A percentile compares a stretch with the other conserved stretches of the same genome.
phyloP scores from a whole-genome alignment of 208 protist species.

The Trypanosoma theileri region DNA sequence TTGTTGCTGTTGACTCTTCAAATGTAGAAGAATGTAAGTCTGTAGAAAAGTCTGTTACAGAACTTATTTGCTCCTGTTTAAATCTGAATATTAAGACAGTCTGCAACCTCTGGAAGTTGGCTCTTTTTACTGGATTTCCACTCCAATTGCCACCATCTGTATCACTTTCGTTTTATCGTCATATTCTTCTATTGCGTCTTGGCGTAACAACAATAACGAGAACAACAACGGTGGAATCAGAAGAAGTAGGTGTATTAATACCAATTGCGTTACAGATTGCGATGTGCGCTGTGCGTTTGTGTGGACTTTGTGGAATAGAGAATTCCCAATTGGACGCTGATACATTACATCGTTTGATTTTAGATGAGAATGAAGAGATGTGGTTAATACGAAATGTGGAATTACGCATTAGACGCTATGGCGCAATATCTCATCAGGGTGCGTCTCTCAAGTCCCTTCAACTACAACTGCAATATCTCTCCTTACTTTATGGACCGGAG shows the following conservation, averaged over 20 bases:
- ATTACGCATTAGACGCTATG: slow-evolving; percentile 24
- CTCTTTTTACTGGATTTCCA: slow-evolving; percentile 31
- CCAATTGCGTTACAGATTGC: slow-evolving; percentile 7
- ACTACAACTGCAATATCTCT: slow-evolving; percentile 7
- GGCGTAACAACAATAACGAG: not conserved
- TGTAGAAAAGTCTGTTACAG: not conserved
- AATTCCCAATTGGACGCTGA: slow-evolving; percentile 1
- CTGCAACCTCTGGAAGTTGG: slow-evolving; percentile 24
- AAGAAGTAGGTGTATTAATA: no score
- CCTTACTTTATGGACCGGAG: slow-evolving; percentile 18
- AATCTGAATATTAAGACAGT: slow-evolving; percentile 17
- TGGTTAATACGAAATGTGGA: slow-evolving; percentile 20
- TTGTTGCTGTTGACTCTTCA: slow-evolving; percentile 9
- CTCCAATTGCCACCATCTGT: not conserved
- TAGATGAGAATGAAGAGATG: not conserved
- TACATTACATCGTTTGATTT: slow-evolving; percentile 8
- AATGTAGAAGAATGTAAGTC: not conserved
- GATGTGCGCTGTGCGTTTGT: slow-evolving; percentile 15
- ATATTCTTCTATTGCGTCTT: slow-evolving; percentile 9
- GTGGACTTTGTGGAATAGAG: slow-evolving; percentile 1
- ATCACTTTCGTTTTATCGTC: slow-evolving; percentile 1
- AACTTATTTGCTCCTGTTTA: slow-evolving; percentile 9
- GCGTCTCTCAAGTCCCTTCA: not conserved
- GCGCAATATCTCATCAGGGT: not conserved
- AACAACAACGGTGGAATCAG: not conserved